Base-by-base conservation (phyloP, 768 basidiomycete genomes). In the Xerocomus potaroensis region DNA sequence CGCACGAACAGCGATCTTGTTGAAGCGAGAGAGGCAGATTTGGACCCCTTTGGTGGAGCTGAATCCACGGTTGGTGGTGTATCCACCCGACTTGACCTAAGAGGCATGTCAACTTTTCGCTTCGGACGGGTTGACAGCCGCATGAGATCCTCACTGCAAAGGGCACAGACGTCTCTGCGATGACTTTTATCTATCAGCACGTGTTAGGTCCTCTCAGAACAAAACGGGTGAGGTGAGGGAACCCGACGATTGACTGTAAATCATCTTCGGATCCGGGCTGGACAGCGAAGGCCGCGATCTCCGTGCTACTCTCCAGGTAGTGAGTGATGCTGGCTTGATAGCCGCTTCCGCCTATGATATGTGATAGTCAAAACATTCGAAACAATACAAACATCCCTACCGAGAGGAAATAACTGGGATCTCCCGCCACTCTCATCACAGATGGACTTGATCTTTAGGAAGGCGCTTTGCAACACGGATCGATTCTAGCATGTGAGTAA, bases 1-100 rank as follows among this genome's bases (percentile, higher is more conserved):
- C 11, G 15, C 10, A 2, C 22, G 27, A 23, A 54, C 36, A 5
- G 5, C 10, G 36, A 66, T 53, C 16, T 61, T 18, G 30, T 61
- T 58, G 24, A 69, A 60, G 21, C 56, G 58, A 32, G 45, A 15
- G 46, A 70, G 47, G 16, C 23, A 50, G 22, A 69, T 59, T 33
- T 65, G 65, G 22, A 69, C 30, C 5, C 67, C 69, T 1, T 31
- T 40, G 1, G 67, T 66, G 5, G 67, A 69, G 33, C 62, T 67
- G 48, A 69, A 70, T 3, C 53, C 50, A 10, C 60, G 58, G 29
- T 59, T 61, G 12, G 54, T 45, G 1, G 54, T 40, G 42, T 70
- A 67, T 6, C 67, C 68, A 21, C 68, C 67, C 1, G 61, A 57
- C 47, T 69, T 69, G 39, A 69, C 39, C 66, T 68, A n/a, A 38